phyloP scores from a whole-genome alignment of 2,329 filamentous ascomycete species.

The Neonectria hederae region DNA sequence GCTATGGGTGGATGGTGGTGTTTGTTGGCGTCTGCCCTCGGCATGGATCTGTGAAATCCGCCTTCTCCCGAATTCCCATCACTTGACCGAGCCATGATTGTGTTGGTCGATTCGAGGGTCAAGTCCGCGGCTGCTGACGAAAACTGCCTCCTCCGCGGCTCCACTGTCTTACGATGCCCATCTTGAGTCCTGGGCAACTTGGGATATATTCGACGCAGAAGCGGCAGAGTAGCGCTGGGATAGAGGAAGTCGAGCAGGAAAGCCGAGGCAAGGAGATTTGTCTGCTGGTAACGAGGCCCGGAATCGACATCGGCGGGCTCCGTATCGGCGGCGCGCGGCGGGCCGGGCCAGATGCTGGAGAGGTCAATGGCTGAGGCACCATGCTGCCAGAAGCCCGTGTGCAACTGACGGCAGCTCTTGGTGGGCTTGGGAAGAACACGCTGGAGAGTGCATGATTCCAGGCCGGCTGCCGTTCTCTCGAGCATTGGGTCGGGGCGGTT shows the following conservation, averaged over 20 bases:
- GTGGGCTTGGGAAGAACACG: constrained; percentile 57
- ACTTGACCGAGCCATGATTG: background rate
- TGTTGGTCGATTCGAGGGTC: constrained; percentile 3
- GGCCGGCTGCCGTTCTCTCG: constrained; percentile 64
- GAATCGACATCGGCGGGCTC: constrained; percentile 36
- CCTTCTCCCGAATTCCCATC: background rate
- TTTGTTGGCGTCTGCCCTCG: background rate
- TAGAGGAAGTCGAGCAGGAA: constrained; percentile 67
- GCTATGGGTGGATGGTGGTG: background rate
- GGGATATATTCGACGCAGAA: constrained; percentile 53
- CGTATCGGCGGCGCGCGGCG: constrained; percentile 40
- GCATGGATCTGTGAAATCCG: background rate
- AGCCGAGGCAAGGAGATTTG: constrained; percentile 54
- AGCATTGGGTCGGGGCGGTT: constrained; percentile 56
- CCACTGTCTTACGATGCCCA: constrained; percentile 17
- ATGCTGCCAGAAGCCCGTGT: constrained; percentile 64
- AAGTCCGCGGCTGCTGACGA: constrained; percentile 36
- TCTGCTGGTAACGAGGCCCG: constrained; percentile 36
- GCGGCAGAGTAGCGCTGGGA: constrained; percentile 55
- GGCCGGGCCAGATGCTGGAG: constrained; percentile 52
- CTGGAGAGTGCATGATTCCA: constrained; percentile 66
- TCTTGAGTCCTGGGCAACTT: constrained; percentile 38
- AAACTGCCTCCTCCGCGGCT: constrained; percentile 40
- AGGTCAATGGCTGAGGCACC: constrained; percentile 61
- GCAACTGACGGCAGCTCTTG: constrained; percentile 55